Base-by-base conservation (phyloP, 1,284 basidiomycete species). In the Leccinum brunneo-olivaceum region DNA sequence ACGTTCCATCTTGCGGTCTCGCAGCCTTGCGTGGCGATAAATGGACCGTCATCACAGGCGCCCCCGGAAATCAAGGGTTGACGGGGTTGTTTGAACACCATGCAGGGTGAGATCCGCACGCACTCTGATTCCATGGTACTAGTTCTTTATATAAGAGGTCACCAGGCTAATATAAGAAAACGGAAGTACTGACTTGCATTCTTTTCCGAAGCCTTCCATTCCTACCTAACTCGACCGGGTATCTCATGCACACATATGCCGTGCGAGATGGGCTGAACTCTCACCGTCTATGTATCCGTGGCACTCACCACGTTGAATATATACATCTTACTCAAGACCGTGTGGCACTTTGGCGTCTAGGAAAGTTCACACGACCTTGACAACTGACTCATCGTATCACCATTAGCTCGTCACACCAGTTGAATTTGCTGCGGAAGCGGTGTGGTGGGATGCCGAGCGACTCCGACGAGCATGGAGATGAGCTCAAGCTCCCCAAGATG, bases 401-500 rank as follows among this genome's bases (percentile, higher is more conserved):
- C n/a, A n/a, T n/a, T n/a, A n/a, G n/a, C n/a, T n/a, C n/a, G 25
- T 18, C 6, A 14, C 21, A 27, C 29, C 15, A 18, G 35, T 5
- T 27, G 25, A 27, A 27, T 12, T 3, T 27, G 25, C 14, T 27
- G 25, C 10, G 14, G 14, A 9, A 27, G 25, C 25, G 3, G 25
- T 12, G 10, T 24, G 30, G 36, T 15, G 14, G 1, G 7, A 12
- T 12, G 4, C 25, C 25, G 10, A 21, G 16, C 15, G 28, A 38
- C 35, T 15, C 29, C n/a, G 25, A 30, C 8, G 43, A 47, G 25
- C 20, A 27, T 25, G 44, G 43, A 12, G 66, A 74, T 48, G 74
- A 77, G 41, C 57, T 73, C 44, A 70, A 69, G 53, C 61, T 78
- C n/a, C 73, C 74, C 0, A 66, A 65, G 50, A 61, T 51, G 37